phyloP scores from a whole-genome alignment of 2,329 filamentous ascomycete genomes.

The Aspergillus pseudonomiae region DNA sequence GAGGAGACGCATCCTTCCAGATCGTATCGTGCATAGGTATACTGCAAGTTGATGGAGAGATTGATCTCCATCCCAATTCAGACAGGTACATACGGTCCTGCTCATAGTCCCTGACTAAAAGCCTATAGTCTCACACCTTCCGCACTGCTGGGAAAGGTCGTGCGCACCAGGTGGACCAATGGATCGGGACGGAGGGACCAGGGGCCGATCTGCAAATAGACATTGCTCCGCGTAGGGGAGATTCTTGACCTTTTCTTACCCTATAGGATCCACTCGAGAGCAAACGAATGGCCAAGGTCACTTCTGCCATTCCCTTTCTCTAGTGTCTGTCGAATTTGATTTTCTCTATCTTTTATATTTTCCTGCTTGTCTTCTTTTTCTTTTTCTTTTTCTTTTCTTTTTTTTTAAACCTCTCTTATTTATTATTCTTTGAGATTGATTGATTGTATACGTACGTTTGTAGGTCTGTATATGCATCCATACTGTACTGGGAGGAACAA shows the following conservation, averaged over 20 bases:
- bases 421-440: neutral
- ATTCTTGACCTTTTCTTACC: neutral
- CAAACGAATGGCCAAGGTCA: neutral
- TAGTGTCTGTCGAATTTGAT: neutral
- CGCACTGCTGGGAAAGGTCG: conserved; percentile 9
- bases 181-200: neutral
- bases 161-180: conserved; percentile 6
- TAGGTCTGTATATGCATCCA: neutral
- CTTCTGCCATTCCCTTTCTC: neutral
- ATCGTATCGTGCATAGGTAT: neutral
- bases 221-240: neutral
- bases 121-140: conserved; percentile 8
- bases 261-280: neutral
- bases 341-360: neutral
- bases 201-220: conserved; percentile 1
- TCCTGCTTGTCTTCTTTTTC: neutral
- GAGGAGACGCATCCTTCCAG: neutral
- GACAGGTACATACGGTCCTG: neutral
- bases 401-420: neutral
- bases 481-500: neutral
- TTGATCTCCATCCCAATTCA: conserved; percentile 2
- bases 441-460: neutral
- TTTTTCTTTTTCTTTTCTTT: neutral
- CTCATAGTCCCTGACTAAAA: conserved; percentile 10
- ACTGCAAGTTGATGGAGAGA: neutral